Base-by-base conservation (phyloP, 495 filamentous ascomycete species). In the Penicillium macrosclerotiorum region DNA sequence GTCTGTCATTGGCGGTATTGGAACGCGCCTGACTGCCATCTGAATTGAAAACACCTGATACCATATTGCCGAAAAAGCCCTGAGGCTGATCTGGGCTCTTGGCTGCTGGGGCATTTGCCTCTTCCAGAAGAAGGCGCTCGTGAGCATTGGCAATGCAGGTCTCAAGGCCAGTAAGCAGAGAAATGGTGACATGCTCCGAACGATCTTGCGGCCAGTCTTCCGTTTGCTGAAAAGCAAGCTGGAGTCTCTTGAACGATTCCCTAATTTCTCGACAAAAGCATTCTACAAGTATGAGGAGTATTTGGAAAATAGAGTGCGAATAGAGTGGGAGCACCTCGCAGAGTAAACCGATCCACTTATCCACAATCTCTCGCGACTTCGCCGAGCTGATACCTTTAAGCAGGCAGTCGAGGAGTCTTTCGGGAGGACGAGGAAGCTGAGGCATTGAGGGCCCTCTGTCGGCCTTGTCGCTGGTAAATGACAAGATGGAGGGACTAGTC, bases 51-150 rank as follows among this genome's bases (percentile, higher is more conserved):
- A 96, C 88, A 0, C 90, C 90, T 1, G 90, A 93, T 1, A 95
- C 90, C 88, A 97, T 95, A 54, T 90, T 96, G 13, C 92, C 90
- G 57, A 98, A 96, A 64, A 97, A 95, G 33, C 91, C 87, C 57
- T 93, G 88, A 11, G 83, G 75, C 57, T 90, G 87, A 52, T 95
- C 89, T 27, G 89, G 88, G 44, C 79, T 87, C 66, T 92, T 95
- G 27, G 78, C 67, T 26, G 74, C 67, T 39, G 82, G 75, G 26
- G 67, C 68, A 48, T 83, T 87, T 31, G 81, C 72, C 64, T 95
- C 89, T 50, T 94, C 88, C 29, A 74, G 68, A 20, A 90, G 65
- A 6, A 97, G 75, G 34, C 82, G 84, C 49, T 95, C 89, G 68
- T 99, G 93, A 19, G 86, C 89, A 57, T 79, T 80, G 23, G 90